Evolutionary conservation across 345 rosid species (phyloP), one percentile per base, ranked within the genome.

Genomic region (Arabis hirsuta): DNA sequence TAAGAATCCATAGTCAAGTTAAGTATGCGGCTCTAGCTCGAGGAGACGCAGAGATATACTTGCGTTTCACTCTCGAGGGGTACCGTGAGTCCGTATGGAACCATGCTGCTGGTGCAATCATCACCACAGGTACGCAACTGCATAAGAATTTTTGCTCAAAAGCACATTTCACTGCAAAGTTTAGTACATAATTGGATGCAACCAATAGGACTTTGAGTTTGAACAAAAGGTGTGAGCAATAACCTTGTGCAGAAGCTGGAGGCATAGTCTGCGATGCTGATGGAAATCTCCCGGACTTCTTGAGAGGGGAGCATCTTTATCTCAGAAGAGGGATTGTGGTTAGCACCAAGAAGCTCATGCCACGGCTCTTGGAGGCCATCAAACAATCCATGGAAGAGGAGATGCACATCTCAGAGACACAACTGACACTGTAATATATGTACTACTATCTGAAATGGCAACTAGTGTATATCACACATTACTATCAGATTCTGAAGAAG

Each of bases 21-120:
- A 92, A 92, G 79, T 90, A 90, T 38, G 96, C 87, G 2, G 96
- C 91, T 46, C 77, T 90, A 29, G 84, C 96, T 12, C 83, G 90
- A 82, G 96, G 96, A 56, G 96, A 88, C 55, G 96, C 96, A 72
- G 87, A 88, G 24, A 87, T 92, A 71, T 92, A 90, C 75, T 54
- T 92, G 73, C 98, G 93, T 46, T 80, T 90, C 71, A 90, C 96
- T 43, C 90, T 64, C 55, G 71, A 79, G 71, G 96, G 98, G 24
- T 87, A 92, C 73, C 86, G 82, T 34, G 96, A 92, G 73, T 85
- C 81, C 64, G 86, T 90, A 84, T 88, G 93, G 96, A 94, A 92
- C 82, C 98, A 92, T 80, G 98, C 96, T 67, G 98, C 96, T 16
- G 96, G 98, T 22, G 81, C 72, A 74, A 88, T 92, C 42, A 86